Conservation (phyloP, 2,329 filamentous ascomycete species). For the Stemphylium beticola region DNA sequence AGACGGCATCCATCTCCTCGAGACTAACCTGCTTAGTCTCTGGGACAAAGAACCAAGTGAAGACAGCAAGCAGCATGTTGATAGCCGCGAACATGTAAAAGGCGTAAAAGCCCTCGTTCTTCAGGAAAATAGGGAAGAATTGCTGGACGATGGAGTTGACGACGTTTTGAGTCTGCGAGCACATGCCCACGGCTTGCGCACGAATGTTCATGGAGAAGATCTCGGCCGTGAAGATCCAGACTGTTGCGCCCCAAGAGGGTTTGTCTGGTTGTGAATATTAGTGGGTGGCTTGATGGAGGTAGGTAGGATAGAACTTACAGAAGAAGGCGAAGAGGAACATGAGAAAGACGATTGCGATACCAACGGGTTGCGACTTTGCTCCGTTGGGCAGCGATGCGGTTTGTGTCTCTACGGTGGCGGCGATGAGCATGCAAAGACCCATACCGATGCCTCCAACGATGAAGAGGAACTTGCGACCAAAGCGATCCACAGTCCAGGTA, state of each 20-base stretch:
- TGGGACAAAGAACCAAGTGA: slow-evolving; percentile 52
- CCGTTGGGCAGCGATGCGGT: slow-evolving; percentile 60
- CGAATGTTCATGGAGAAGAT: slow-evolving; percentile 76
- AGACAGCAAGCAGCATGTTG: slow-evolving; percentile 49
- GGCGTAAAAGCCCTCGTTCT: slow-evolving; percentile 62
- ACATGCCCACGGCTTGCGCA: slow-evolving; percentile 73
- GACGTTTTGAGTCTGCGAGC: slow-evolving; percentile 62
- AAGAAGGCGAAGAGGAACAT: slow-evolving; percentile 71
- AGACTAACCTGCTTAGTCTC: slow-evolving; percentile 56
- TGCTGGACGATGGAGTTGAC: slow-evolving; percentile 72
- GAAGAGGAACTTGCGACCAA: slow-evolving; percentile 72
- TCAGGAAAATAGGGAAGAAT: slow-evolving; percentile 72
- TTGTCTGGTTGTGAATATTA: slow-evolving; percentile 56
- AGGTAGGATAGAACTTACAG: slow-evolving; percentile 50
- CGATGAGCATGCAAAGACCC: slow-evolving; percentile 72
- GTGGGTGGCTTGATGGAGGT: slow-evolving; percentile 28
- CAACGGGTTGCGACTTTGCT: slow-evolving; percentile 64
- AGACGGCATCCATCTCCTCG: slow-evolving; percentile 64
- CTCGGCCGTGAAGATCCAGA: slow-evolving; percentile 75
- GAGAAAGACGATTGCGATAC: slow-evolving; percentile 72
- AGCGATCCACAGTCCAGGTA: slow-evolving; percentile 74
- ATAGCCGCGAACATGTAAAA: slow-evolving; percentile 63
- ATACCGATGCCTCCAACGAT: slow-evolving; percentile 73
- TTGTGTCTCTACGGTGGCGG: slow-evolving; percentile 62
- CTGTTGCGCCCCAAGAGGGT: slow-evolving; percentile 71